Percentiles rank a stretch among this genome's conserved stretches.
phyloP scores from a whole-genome alignment of 106 monocot genomes.

The Phalaenopsis equestris region DNA sequence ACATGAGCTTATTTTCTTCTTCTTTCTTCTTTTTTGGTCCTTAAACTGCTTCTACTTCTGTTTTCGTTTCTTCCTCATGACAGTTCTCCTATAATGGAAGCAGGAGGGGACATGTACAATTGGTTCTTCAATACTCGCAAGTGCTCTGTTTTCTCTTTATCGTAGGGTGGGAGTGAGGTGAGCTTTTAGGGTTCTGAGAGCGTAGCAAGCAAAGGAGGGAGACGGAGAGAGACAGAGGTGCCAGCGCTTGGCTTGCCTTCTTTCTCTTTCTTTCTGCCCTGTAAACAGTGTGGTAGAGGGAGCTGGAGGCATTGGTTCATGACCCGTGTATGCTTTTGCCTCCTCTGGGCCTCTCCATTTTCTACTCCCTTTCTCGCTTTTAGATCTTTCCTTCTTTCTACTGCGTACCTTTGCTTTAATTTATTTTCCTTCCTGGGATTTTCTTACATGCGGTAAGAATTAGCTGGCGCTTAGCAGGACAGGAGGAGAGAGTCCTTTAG shows the following conservation, averaged over 20 bases:
- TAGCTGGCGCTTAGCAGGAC: not conserved
- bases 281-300: not conserved
- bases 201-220: not conserved
- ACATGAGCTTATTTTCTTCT: slow-evolving; percentile 2
- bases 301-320: slow-evolving; percentile 8
- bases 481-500: not conserved
- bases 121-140: not conserved
- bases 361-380: not conserved
- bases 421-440: not conserved
- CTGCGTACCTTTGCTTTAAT: not conserved
- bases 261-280: slow-evolving; percentile 15
- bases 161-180: not conserved
- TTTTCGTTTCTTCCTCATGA: slow-evolving; percentile 3
- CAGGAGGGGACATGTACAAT: not conserved
- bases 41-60: not conserved
- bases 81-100: slow-evolving; percentile 5
- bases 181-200: not conserved
- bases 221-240: slow-evolving; percentile 5
- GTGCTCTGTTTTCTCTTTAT: not conserved
- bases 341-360: not conserved
- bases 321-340: not conserved
- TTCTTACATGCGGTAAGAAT: not conserved
- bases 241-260: slow-evolving; percentile 6
- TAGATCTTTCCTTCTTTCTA: not conserved
- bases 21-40: not conserved